Base-by-base conservation (phyloP, 2,329 filamentous ascomycete species). In the Immersiporthe knoxdaviesiana region DNA sequence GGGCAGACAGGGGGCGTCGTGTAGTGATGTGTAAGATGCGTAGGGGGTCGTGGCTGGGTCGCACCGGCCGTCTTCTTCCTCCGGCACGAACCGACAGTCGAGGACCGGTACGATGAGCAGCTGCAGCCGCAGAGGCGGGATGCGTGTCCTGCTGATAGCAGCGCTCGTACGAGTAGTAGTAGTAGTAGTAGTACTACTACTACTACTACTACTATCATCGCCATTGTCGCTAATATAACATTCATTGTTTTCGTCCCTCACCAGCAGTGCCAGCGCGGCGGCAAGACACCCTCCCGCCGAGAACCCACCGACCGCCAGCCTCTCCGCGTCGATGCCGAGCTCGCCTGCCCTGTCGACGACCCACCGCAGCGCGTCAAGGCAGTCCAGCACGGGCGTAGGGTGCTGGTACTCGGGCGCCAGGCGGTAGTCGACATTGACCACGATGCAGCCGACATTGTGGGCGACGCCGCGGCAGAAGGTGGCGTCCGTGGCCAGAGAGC, bases 1-100 rank as follows among this genome's bases (percentile, higher is more conserved):
- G 8, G 78, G 78, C 58, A 80, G 72, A 68, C 76, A 78, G 18
- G 78, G 78, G 16, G 78, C 78, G 61, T 75, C 75, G 63, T 80
- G 77, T 59, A 76, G 75, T 61, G 68, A 72, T 32, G 75, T 68
- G 66, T 78, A 78, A 63, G 77, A 79, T 68, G 75, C 71, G 70
- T 79, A 80, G 2, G 78, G 78, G 35, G 73, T 72, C 27, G 70
- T 70, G 37, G 65, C 58, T 18, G 73, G 72, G 58, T 75, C 72
- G 41, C 72, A 72, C 50, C 75, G 74, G 7, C 76, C 78, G 61
- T 78, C 74, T 14, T 72, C 68, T 60, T 78, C 74, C 14, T 72
- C 68, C 11, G 78, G 78, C n/a, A 79, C 72, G 54, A 74, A 77
- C 63, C 78, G 75, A 39, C 76, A 76, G 68, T 80, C 78, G n/a